phyloP scores from a whole-genome alignment of 345 rosid species.

The Garcia nutans region DNA sequence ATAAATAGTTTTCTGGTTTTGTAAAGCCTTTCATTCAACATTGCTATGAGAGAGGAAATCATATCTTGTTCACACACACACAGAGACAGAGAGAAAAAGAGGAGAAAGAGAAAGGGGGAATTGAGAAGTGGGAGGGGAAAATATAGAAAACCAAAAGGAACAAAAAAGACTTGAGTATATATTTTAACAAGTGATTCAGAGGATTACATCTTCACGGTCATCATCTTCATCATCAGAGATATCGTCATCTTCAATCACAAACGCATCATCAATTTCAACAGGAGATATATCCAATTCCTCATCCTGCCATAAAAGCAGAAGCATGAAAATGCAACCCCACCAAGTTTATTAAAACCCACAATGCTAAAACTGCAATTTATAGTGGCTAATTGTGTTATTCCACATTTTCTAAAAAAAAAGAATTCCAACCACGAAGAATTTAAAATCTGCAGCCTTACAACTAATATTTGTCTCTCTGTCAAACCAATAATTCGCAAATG shows the following conservation, averaged over 20 bases:
- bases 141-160: neutral
- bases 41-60: no score
- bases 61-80: no score
- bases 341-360: neutral
- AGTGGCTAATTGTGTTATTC: neutral
- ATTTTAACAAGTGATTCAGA: constrained; percentile 1
- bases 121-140: neutral
- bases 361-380: no score
- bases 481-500: neutral
- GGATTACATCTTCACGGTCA: constrained; percentile 88
- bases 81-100: no score
- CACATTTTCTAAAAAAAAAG: no score
- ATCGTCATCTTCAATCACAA: constrained; percentile 98
- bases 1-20: neutral
- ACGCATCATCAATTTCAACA: constrained; percentile 87
- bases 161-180: neutral
- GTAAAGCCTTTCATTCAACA: neutral
- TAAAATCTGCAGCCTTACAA: neutral
- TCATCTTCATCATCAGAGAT: constrained; percentile 93
- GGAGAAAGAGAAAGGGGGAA: neutral
- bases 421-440: neutral
- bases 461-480: neutral
- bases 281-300: constrained; percentile 90
- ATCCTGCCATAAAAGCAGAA: constrained; percentile 51
- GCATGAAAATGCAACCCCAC: no score